Percentiles rank a stretch among this genome's conserved stretches.
Conservation (phyloP, 768 basidiomycete species). For the Lentinula edodes region DNA sequence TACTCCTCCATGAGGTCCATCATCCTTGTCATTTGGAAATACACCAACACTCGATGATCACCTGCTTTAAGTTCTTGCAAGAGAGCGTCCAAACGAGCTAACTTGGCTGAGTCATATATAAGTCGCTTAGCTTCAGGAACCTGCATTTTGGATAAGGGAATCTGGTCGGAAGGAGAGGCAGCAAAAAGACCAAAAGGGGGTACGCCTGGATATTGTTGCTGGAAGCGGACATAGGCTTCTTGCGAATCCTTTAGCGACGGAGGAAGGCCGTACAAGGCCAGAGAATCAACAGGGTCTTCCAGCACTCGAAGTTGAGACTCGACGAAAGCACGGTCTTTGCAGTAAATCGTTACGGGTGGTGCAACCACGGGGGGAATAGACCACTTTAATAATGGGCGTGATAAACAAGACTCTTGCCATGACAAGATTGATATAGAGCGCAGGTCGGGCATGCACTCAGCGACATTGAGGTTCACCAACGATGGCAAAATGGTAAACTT, state of each 20-base stretch:
- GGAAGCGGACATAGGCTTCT: constrained; percentile 40
- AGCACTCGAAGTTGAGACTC: constrained; percentile 57
- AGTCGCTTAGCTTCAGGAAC: constrained; percentile 94
- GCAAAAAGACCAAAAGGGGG: constrained; percentile 64
- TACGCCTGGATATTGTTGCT: constrained; percentile 50
- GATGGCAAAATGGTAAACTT: constrained; percentile 26
- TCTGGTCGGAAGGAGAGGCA: constrained; percentile 61
- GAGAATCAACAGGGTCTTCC: constrained; percentile 68
- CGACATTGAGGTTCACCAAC: constrained; percentile 25
- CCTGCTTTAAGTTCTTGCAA: constrained; percentile 88
- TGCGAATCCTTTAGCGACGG: constrained; percentile 57
- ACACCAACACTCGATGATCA: constrained; percentile 91
- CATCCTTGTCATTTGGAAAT: constrained; percentile 99
- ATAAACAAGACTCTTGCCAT: constrained; percentile 78
- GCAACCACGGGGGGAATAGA: constrained; percentile 83
- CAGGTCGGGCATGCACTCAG: constrained; percentile 47
- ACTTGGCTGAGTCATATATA: constrained; percentile 94
- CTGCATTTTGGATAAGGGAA: constrained; percentile 80
- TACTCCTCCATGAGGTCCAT: constrained; percentile 99
- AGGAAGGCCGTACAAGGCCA: constrained; percentile 83
- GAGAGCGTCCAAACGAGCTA: constrained; percentile 84
- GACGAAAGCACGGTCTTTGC: constrained; percentile 72
- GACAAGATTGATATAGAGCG: constrained; percentile 51
- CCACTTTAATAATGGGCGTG: constrained; percentile 76
- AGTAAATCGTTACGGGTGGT: constrained; percentile 71